These are phyloP conservation scores for Lagenidium sp. DNA, from an alignment of 352 stramenopile species.

Conservation along the genomic window DNA sequence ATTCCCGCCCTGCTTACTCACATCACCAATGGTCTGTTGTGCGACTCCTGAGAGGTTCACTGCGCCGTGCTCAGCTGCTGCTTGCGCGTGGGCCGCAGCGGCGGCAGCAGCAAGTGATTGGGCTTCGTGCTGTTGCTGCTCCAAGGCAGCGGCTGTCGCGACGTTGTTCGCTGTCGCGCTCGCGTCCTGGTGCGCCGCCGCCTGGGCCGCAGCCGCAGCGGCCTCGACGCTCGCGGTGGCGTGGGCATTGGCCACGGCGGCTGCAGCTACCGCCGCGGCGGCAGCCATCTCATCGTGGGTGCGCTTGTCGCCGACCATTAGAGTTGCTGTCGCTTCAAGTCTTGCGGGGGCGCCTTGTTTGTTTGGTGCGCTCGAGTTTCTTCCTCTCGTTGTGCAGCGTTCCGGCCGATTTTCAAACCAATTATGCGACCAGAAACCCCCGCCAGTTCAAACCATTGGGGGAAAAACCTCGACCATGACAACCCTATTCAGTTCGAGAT, in stretches of 20 bases:
- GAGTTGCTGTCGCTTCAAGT: background rate
- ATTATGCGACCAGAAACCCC: too few species aligned
- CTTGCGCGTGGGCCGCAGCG: background rate
- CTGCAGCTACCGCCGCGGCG: background rate
- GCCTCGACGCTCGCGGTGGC: background rate
- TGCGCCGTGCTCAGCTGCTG: background rate
- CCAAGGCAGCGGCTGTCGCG: background rate
- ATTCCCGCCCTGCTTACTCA: too few species aligned
- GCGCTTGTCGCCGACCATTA: conserved; percentile 5
- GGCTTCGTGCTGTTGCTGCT: background rate
- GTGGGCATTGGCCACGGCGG: background rate
- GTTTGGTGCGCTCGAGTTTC: background rate
- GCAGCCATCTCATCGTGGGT: conserved; percentile 12
- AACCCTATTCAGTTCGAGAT: too few species aligned
- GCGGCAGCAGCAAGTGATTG: background rate
- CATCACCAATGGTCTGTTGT: background rate
- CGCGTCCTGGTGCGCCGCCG: background rate
- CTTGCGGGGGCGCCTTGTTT: too few species aligned
- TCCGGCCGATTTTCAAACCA: too few species aligned
- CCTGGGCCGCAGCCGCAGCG: background rate
- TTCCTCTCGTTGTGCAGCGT: too few species aligned
- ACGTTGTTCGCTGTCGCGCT: background rate
- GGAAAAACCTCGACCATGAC: too few species aligned
- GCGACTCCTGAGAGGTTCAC: background rate
- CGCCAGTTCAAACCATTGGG: too few species aligned